Percentiles rank a stretch among this genome's conserved stretches.
Evolutionary conservation across 805 yeast species (phyloP).

Genomic region (Saccharomycodes ludwigii): DNA sequence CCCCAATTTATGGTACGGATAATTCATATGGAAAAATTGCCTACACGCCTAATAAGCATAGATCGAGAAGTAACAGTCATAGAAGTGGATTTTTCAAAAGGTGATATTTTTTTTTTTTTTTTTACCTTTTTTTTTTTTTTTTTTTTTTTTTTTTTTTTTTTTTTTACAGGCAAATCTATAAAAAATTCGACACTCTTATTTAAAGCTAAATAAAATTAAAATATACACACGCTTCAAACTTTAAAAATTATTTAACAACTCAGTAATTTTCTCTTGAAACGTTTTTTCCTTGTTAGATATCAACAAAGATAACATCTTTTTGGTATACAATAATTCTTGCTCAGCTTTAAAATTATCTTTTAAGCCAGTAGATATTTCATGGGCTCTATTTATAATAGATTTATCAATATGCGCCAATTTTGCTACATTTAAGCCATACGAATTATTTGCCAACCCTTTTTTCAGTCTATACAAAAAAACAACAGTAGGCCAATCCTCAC

Average conservation of each 20-base stretch:
- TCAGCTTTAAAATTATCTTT: not conserved
- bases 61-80: slow-evolving; percentile 28
- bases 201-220: not conserved
- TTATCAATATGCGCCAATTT: slow-evolving; percentile 52
- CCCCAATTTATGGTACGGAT: slow-evolving; percentile 35
- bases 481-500: slow-evolving; percentile 29
- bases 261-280: slow-evolving; percentile 3
- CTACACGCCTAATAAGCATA: slow-evolving; percentile 26
- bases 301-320: no score
- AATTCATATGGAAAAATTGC: slow-evolving; percentile 30
- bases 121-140: slow-evolving; percentile 1
- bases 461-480: slow-evolving; percentile 41
- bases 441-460: slow-evolving; percentile 41
- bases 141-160: not conserved
- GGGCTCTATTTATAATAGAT: slow-evolving; percentile 34
- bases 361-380: slow-evolving; percentile 15
- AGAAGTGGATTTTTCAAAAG: slow-evolving; percentile 22
- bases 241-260: slow-evolving; percentile 1
- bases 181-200: not conserved
- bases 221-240: not conserved
- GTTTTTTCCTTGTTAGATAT: no score
- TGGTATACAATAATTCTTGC: not conserved
- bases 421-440: slow-evolving; percentile 83
- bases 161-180: not conserved
- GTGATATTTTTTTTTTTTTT: slow-evolving; percentile 4